Conservation (phyloP, 345 rosid species). For the Alliaria petiolata region DNA sequence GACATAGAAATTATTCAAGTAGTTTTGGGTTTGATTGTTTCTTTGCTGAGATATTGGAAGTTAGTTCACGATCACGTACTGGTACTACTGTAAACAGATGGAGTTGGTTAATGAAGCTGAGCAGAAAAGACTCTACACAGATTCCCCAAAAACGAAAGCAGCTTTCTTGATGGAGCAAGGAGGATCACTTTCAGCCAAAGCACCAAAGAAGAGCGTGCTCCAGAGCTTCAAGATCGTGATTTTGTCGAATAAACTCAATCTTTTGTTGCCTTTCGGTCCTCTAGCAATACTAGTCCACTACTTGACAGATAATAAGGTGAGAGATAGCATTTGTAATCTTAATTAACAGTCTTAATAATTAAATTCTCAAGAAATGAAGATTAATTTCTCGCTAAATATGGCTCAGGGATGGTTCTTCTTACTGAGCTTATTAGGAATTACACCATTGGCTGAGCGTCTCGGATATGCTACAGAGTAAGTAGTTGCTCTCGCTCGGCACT, state of each 20-base stretch:
- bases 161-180: slow-evolving; percentile 25
- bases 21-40: not conserved
- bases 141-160: slow-evolving; percentile 14
- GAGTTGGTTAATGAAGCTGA: slow-evolving; percentile 23
- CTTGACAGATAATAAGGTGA: slow-evolving; percentile 55
- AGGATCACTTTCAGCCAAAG: slow-evolving; percentile 21
- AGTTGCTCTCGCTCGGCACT: not conserved
- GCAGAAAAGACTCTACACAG: slow-evolving; percentile 26
- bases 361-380: too few relatives aligned
- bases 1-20: not conserved
- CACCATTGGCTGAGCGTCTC: slow-evolving; percentile 94
- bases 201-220: slow-evolving; percentile 16
- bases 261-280: slow-evolving; percentile 88
- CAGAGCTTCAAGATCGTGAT: slow-evolving; percentile 42
- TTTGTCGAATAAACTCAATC: slow-evolving; percentile 77
- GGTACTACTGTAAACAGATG: slow-evolving; percentile 13
- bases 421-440: slow-evolving; percentile 76
- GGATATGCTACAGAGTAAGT: slow-evolving; percentile 98
- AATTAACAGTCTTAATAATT: too few relatives aligned
- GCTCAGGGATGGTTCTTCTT: slow-evolving; percentile 87
- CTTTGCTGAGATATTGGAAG: too few relatives aligned
- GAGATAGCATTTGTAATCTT: slow-evolving; percentile 8
- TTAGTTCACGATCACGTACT: too few relatives aligned
- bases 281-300: slow-evolving; percentile 63
- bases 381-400: not conserved